Evolutionary conservation across 805 yeast genomes (phyloP).

Genomic region (Blastobotrys parvus): DNA sequence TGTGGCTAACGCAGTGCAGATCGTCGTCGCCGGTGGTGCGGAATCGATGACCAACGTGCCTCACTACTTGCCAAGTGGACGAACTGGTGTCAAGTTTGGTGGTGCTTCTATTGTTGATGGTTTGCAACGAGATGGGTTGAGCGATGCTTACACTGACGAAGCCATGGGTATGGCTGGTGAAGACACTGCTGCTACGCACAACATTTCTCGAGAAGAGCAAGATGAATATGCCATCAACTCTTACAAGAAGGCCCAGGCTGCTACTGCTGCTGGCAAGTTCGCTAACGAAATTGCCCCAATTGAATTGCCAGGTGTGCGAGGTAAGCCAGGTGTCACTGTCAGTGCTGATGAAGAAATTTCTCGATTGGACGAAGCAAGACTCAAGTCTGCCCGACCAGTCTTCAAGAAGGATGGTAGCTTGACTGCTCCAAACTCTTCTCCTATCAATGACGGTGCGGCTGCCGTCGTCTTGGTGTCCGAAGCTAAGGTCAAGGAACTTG

Average conservation of each 20-base stretch:
- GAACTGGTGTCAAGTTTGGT: slow-evolving; percentile 88
- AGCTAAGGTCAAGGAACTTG: slow-evolving; percentile 73
- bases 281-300: slow-evolving; percentile 76
- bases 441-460: slow-evolving; percentile 97
- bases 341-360: slow-evolving; percentile 74
- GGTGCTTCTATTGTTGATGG: slow-evolving; percentile 77
- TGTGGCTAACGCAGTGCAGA: too few relatives aligned
- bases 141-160: slow-evolving; percentile 79
- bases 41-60: slow-evolving; percentile 97
- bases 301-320: slow-evolving; percentile 78
- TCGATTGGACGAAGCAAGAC: slow-evolving; percentile 68
- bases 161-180: slow-evolving; percentile 98
- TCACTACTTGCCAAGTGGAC: slow-evolving; percentile 77
- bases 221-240: slow-evolving; percentile 81
- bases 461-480: slow-evolving; percentile 86
- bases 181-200: slow-evolving; percentile 82
- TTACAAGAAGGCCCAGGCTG: slow-evolving; percentile 78
- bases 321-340: slow-evolving; percentile 73
- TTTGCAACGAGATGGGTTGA: slow-evolving; percentile 82
- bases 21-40: slow-evolving; percentile 95
- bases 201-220: slow-evolving; percentile 73
- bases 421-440: slow-evolving; percentile 95
- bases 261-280: slow-evolving; percentile 77
- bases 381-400: slow-evolving; percentile 83
- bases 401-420: slow-evolving; percentile 95